Evolutionary conservation across 768 basidiomycete species (phyloP), one percentile per base, ranked within the genome.

Genomic region (Suillus fuscotomentosus): DNA sequence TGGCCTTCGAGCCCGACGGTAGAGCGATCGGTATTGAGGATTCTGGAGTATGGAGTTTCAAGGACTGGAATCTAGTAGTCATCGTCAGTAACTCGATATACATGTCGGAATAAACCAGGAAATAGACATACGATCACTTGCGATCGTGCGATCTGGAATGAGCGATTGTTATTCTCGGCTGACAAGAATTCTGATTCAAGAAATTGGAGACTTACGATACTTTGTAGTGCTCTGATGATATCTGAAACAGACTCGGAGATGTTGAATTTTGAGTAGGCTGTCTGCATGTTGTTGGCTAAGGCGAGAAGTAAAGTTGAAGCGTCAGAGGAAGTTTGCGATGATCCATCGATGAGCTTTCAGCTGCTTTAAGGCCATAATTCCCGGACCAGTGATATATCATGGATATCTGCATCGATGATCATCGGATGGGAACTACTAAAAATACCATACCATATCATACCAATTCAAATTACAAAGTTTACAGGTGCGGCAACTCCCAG

Each of bases 31-130:
- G 63, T 72, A 38, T 63, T 54, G 5, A 20, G 53, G 34, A 36
- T 36, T 54, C 3, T 34, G 20, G 70, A 69, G 47, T 69, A 71
- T 14, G 60, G 65, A 11, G 70, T 71, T 11, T 71, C 69, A 27
- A 71, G 63, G 20, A 17, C 65, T 17, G 63, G 67, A 53, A 60
- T 47, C 71, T 71, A 20, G 1, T 17, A 14, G 53, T 34, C 20
- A 54, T 54, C 1, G 11, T 54, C 20, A 54, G 31, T 34, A 34
- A 53, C 51, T 17, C 20, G 31, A 11, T 10, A 11, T 31, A 14
- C 0, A 3, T 31, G 7, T 20, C 8, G 51, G 8, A 27, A 27
- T 20, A 31, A 20, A 51, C 15, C 15, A 51, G 17, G 8, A 8
- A 17, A 4, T 51, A 17, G 3, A 54, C 53, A 20, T 5, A 54